Percentiles rank a stretch among this genome's conserved stretches.
These are phyloP conservation scores for Croton laevigatus DNA, from an alignment of 441 rosid genomes.

Conservation along the genomic window DNA sequence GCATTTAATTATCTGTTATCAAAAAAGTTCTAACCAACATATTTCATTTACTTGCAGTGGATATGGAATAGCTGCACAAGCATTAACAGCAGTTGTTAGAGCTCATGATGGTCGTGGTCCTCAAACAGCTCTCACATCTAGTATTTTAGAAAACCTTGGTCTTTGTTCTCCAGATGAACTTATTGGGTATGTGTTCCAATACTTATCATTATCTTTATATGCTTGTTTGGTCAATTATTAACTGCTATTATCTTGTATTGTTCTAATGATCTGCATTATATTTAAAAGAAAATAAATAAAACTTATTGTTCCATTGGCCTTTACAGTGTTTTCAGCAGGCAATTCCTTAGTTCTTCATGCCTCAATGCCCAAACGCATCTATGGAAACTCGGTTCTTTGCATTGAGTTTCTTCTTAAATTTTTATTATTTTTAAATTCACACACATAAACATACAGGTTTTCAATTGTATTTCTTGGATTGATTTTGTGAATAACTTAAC, in stretches of 20 bases:
- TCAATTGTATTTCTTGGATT: not conserved
- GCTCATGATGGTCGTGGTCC: slow-evolving; percentile 98
- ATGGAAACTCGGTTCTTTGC: not conserved
- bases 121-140: slow-evolving; percentile 58
- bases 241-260: not conserved
- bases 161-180: slow-evolving; percentile 89
- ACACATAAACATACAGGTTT: no score
- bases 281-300: slow-evolving; percentile 2
- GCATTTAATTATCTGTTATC: not conserved
- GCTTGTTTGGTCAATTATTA: not conserved
- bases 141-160: slow-evolving; percentile 57
- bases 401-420: no score
- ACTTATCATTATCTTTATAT: not conserved
- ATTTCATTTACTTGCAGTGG: slow-evolving; percentile 62
- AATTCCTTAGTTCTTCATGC: not conserved
- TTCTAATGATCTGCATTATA: not conserved
- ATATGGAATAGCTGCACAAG: slow-evolving; percentile 95
- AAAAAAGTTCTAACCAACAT: not conserved
- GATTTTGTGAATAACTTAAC: not conserved
- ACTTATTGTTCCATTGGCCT: not conserved
- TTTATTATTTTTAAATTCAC: no score
- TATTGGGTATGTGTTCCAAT: slow-evolving; percentile 55
- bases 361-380: not conserved
- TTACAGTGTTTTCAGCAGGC: not conserved
- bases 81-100: slow-evolving; percentile 79